Percentiles rank a stretch among this genome's conserved stretches.
phyloP scores from a whole-genome alignment of 768 basidiomycete genomes.

The Leccinum subgranulosum region DNA sequence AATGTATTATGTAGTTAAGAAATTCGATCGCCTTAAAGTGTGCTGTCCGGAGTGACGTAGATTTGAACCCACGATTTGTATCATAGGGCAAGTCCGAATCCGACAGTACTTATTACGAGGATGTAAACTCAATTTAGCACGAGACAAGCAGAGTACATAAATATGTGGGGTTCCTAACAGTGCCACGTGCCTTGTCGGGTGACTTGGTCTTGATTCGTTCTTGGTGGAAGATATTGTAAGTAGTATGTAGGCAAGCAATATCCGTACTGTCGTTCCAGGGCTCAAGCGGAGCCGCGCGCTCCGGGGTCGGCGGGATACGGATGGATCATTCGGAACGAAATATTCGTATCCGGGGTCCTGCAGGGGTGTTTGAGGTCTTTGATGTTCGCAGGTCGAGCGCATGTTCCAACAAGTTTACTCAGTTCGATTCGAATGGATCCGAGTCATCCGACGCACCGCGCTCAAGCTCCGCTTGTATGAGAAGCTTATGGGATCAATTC shows the following conservation, averaged over 20 bases:
- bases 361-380: slow-evolving; percentile 9
- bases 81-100: neutral
- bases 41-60: neutral
- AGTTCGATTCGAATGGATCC: neutral
- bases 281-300: neutral
- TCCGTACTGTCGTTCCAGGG: neutral
- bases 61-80: neutral
- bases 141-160: neutral
- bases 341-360: neutral
- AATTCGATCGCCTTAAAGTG: neutral
- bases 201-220: neutral
- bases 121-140: neutral
- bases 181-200: neutral
- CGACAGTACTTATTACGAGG: neutral
- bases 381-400: neutral
- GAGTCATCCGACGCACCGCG: too few species aligned
- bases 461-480: slow-evolving; percentile 14
- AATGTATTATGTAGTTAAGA: neutral
- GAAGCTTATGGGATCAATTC: slow-evolving; percentile 4
- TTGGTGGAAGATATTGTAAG: slow-evolving; percentile 1
- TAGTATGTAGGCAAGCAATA: neutral
- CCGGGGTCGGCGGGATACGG: neutral
- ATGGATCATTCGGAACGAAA: too few species aligned
- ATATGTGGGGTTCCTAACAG: neutral
- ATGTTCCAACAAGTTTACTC: neutral